Percentiles rank a stretch among this genome's conserved stretches.
phyloP scores from a whole-genome alignment of 768 basidiomycete genomes.

The Hericium coralloides region DNA sequence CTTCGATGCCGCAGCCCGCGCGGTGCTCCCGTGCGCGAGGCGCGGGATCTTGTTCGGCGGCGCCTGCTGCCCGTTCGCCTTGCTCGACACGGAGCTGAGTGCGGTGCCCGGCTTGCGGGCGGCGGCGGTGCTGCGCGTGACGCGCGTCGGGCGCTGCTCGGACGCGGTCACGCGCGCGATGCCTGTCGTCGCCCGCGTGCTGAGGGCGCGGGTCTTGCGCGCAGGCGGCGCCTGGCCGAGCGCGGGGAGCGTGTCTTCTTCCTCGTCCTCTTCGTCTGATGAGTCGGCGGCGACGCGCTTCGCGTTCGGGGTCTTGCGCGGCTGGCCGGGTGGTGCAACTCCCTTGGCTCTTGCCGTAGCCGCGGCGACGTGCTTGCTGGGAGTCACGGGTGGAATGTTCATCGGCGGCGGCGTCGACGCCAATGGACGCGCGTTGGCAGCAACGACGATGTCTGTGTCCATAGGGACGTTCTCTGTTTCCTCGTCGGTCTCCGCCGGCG shows the following conservation, averaged over 20 bases:
- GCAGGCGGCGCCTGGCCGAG: slow-evolving; percentile 38
- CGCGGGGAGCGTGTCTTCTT: slow-evolving; percentile 55
- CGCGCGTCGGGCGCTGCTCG: slow-evolving; percentile 64
- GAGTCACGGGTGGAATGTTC: slow-evolving; percentile 65
- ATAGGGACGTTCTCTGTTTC: slow-evolving; percentile 23
- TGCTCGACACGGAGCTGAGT: slow-evolving; percentile 14
- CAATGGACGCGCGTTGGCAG: slow-evolving; percentile 21
- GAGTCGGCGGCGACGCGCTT: slow-evolving; percentile 65
- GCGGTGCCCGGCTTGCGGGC: slow-evolving; percentile 17
- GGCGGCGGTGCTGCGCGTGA: slow-evolving; percentile 58
- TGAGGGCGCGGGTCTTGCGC: slow-evolving; percentile 22
- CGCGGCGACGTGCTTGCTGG: slow-evolving; percentile 63
- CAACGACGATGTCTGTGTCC: slow-evolving; percentile 23
- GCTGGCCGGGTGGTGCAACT: slow-evolving; percentile 74
- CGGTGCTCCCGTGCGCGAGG: slow-evolving; percentile 32
- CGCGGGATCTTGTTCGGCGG: slow-evolving; percentile 33
- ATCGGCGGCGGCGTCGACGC: slow-evolving; percentile 8
- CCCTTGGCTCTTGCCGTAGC: slow-evolving; percentile 63
- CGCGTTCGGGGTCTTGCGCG: slow-evolving; percentile 77
- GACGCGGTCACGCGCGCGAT: slow-evolving; percentile 46
- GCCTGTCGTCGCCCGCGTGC: slow-evolving; percentile 11
- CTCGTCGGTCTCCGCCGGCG: slow-evolving; percentile 70
- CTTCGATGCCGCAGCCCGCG: slow-evolving; percentile 32
- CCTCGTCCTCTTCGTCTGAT: slow-evolving; percentile 55
- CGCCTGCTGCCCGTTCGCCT: slow-evolving; percentile 20